Percentiles rank a stretch among this genome's conserved stretches.
Evolutionary conservation across 73 alveolate genomes (phyloP).

Genomic region (Blepharisma japonicum): DNA sequence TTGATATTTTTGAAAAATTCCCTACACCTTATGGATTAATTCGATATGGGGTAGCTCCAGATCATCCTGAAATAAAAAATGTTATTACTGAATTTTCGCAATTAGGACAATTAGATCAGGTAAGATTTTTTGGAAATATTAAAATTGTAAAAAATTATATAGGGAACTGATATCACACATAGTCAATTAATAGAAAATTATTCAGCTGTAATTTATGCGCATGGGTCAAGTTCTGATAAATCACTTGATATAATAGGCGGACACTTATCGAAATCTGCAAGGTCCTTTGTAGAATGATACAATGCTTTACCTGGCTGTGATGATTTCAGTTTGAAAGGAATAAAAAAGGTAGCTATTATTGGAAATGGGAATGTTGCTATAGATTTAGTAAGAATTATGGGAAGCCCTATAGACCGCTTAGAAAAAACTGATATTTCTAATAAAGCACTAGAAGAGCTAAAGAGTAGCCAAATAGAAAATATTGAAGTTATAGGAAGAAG

Average conservation of each 20-base stretch:
- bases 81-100: constrained; percentile 59
- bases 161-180: constrained; percentile 54
- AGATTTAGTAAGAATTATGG: constrained; percentile 69
- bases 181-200: constrained; percentile 43
- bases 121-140: constrained; percentile 73
- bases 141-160: constrained; percentile 40
- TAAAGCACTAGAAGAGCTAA: constrained; percentile 46
- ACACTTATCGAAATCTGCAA: constrained; percentile 47
- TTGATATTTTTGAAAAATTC: constrained; percentile 69
- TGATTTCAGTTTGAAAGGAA: constrained; percentile 35
- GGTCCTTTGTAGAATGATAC: constrained; percentile 74
- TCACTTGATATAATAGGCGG: constrained; percentile 39
- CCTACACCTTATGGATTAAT: constrained; percentile 81
- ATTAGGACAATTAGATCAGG: constrained; percentile 39
- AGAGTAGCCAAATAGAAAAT: constrained; percentile 31
- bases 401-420: constrained; percentile 44
- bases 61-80: constrained; percentile 69
- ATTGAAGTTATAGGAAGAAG: constrained; percentile 55
- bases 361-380: constrained; percentile 88
- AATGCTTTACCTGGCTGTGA: constrained; percentile 61
- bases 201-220: constrained; percentile 73
- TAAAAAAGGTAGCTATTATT: constrained; percentile 35
- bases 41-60: constrained; percentile 90
- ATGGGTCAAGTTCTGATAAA: constrained; percentile 68
- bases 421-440: constrained; percentile 62